Evolutionary conservation across 2,329 filamentous ascomycete species (phyloP).

Genomic region (Colletotrichum tanaceti): DNA sequence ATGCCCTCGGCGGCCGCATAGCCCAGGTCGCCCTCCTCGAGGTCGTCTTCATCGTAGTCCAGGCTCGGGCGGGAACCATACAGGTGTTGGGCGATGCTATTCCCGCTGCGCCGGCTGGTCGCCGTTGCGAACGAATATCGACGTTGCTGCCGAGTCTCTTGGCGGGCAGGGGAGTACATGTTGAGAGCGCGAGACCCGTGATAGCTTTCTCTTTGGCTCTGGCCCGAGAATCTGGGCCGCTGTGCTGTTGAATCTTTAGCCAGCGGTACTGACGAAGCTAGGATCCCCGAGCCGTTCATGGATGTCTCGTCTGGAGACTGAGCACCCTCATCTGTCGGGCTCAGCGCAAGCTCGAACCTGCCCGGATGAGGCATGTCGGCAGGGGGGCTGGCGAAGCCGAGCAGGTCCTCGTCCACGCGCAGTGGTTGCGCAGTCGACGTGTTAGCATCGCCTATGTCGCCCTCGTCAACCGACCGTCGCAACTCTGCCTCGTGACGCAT

Average conservation of each 20-base stretch:
- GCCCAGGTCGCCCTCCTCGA: slow-evolving; percentile 90
- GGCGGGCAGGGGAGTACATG: slow-evolving; percentile 59
- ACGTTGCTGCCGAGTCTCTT: slow-evolving; percentile 56
- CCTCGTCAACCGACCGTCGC: slow-evolving; percentile 73
- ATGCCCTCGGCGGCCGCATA: slow-evolving; percentile 95
- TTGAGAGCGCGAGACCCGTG: slow-evolving; percentile 57
- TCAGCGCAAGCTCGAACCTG: slow-evolving; percentile 74
- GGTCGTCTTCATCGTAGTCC: slow-evolving; percentile 69
- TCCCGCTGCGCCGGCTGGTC: slow-evolving; percentile 60
- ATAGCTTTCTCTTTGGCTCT: slow-evolving; percentile 45
- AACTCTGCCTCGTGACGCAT: slow-evolving; percentile 59
- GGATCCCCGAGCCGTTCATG: slow-evolving; percentile 35
- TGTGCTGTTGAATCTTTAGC: slow-evolving; percentile 27
- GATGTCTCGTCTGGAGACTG: slow-evolving; percentile 53
- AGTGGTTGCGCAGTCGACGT: slow-evolving; percentile 49
- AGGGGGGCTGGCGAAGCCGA: slow-evolving; percentile 72
- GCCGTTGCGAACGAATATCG: slow-evolving; percentile 66
- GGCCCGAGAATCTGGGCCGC: slow-evolving; percentile 34
- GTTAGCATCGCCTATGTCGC: slow-evolving; percentile 79
- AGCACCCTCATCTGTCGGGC: slow-evolving; percentile 55
- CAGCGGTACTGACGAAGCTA: slow-evolving; percentile 29
- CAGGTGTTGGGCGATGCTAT: slow-evolving; percentile 64
- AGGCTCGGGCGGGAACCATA: slow-evolving; percentile 51
- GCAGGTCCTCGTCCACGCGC: slow-evolving; percentile 70
- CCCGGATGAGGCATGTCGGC: slow-evolving; percentile 79